phyloP scores from a whole-genome alignment of 2,329 filamentous ascomycete genomes.

The Ceratocystis destructans region DNA sequence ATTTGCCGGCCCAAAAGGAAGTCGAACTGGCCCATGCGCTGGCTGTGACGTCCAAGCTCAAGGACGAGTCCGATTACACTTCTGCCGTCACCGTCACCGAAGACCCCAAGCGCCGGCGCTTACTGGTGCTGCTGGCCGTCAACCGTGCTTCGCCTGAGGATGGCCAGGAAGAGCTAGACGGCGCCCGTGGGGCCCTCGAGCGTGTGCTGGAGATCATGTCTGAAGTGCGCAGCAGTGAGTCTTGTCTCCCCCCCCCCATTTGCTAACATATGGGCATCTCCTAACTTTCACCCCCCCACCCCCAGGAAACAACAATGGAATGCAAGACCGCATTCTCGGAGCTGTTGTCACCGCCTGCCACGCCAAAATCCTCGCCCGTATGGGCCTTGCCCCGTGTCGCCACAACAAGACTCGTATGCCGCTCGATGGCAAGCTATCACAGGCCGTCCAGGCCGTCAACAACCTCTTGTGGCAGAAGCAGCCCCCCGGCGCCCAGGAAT shows the following conservation, averaged over 20 bases:
- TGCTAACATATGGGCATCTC: background rate
- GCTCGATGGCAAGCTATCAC: slow-evolving; percentile 16
- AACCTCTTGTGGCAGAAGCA: slow-evolving; percentile 12
- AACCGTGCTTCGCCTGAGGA: slow-evolving; percentile 16
- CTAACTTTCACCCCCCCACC: background rate
- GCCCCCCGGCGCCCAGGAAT: slow-evolving; percentile 10
- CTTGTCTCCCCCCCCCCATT: background rate
- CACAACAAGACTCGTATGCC: slow-evolving; percentile 19
- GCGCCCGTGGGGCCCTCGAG: slow-evolving; percentile 10
- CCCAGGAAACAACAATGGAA: slow-evolving; percentile 14
- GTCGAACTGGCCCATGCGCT: slow-evolving; percentile 17
- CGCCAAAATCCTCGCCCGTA: slow-evolving; percentile 18
- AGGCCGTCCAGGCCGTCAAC: slow-evolving; percentile 17
- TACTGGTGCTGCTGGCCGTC: slow-evolving; percentile 16
- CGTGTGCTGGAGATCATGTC: slow-evolving; percentile 15
- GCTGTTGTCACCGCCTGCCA: slow-evolving; percentile 15
- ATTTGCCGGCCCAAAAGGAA: slow-evolving; percentile 16
- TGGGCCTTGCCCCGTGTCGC: slow-evolving; percentile 17
- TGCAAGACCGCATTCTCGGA: slow-evolving; percentile 15
- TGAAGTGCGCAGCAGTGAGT: slow-evolving; percentile 16
- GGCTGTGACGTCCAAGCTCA: slow-evolving; percentile 17
- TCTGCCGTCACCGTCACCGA: slow-evolving; percentile 16
- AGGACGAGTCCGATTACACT: slow-evolving; percentile 18
- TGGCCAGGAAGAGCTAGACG: slow-evolving; percentile 12
- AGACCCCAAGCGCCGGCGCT: slow-evolving; percentile 8